A percentile compares a stretch with the other conserved stretches of the same genome.
Conservation (phyloP, 2,329 filamentous ascomycete species). For the Fusarium vanettenii region DNA sequence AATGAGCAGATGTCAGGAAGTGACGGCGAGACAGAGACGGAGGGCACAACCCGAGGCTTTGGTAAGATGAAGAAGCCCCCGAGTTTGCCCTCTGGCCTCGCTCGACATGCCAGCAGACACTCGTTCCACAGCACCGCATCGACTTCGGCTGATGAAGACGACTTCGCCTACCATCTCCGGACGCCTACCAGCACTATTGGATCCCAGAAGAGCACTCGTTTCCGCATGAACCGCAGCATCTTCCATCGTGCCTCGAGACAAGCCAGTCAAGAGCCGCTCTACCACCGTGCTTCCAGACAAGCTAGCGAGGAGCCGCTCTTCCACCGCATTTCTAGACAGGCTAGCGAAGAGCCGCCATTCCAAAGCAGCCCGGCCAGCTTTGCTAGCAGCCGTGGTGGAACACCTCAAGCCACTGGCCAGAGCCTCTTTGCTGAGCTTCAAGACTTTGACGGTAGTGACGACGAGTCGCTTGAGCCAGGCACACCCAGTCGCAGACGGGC, state of each 20-base stretch:
- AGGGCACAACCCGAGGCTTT: slow-evolving; percentile 65
- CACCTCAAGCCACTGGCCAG: slow-evolving; percentile 67
- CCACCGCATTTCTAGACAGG: slow-evolving; percentile 69
- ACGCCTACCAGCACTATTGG: slow-evolving; percentile 72
- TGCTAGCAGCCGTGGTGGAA: slow-evolving; percentile 60
- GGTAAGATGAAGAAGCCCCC: slow-evolving; percentile 57
- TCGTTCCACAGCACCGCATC: slow-evolving; percentile 91
- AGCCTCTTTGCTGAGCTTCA: slow-evolving; percentile 93
- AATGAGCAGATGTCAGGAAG: slow-evolving; percentile 80
- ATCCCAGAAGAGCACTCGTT: slow-evolving; percentile 74
- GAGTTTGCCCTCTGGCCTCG: slow-evolving; percentile 51
- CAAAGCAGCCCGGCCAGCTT: slow-evolving; percentile 71
- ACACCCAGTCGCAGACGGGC: slow-evolving; percentile 66
- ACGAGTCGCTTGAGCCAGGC: slow-evolving; percentile 70
- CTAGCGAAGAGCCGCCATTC: slow-evolving; percentile 68
- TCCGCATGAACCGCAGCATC: slow-evolving; percentile 75
- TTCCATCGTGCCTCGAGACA: slow-evolving; percentile 70
- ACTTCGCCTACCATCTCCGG: slow-evolving; percentile 60
- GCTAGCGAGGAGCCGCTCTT: slow-evolving; percentile 69
- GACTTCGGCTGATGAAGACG: slow-evolving; percentile 82
- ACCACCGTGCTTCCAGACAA: slow-evolving; percentile 69
- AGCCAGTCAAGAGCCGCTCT: slow-evolving; percentile 67
- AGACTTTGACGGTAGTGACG: slow-evolving; percentile 80
- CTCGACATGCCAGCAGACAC: slow-evolving; percentile 64
- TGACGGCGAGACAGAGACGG: slow-evolving; percentile 92